phyloP scores from a whole-genome alignment of 345 rosid species.

The Sisymbrium altissimum region DNA sequence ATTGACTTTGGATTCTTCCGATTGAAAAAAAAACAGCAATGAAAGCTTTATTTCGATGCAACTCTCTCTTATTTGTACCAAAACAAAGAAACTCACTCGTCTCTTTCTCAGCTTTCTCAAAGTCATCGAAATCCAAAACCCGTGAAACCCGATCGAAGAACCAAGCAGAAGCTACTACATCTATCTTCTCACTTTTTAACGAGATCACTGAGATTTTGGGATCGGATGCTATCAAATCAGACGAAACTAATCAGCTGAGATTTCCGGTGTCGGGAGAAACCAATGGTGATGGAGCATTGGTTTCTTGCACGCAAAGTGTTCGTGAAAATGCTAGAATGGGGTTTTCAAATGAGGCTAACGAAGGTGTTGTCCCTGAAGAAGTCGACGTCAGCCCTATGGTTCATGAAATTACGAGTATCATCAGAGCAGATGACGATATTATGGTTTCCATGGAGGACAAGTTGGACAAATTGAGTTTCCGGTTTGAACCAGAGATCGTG shows the following conservation, averaged over 20 bases:
- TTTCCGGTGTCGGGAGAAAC: conserved; percentile 25
- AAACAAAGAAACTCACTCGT: not conserved
- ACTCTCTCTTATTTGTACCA: not conserved
- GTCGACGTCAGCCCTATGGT: conserved; percentile 52
- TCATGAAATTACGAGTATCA: conserved; percentile 47
- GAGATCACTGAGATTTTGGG: conserved; percentile 63
- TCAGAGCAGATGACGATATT: conserved; percentile 40
- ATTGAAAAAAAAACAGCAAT: too few relatives aligned
- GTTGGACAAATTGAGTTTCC: conserved; percentile 44
- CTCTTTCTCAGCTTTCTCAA: conserved; percentile 39
- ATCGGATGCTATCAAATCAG: conserved; percentile 29
- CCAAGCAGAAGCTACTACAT: conserved; percentile 32
- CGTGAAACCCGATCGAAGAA: conserved; percentile 26
- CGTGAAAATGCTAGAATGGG: conserved; percentile 44
- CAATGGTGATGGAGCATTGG: conserved; percentile 1
- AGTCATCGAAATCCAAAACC: conserved; percentile 36
- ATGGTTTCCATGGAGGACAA: conserved; percentile 56
- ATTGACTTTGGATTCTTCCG: not conserved
- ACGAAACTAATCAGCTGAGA: conserved; percentile 31
- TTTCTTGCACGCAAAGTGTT: conserved; percentile 40
- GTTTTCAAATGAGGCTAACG: conserved; percentile 1
- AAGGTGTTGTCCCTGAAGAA: too few relatives aligned
- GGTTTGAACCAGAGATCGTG: conserved; percentile 51
- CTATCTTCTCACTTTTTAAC: conserved; percentile 45
- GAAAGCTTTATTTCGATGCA: conserved; percentile 30